Percentiles rank a stretch among this genome's conserved stretches.
Conservation (phyloP, 306 rosid genomes). For the Begonia loranthoides region DNA sequence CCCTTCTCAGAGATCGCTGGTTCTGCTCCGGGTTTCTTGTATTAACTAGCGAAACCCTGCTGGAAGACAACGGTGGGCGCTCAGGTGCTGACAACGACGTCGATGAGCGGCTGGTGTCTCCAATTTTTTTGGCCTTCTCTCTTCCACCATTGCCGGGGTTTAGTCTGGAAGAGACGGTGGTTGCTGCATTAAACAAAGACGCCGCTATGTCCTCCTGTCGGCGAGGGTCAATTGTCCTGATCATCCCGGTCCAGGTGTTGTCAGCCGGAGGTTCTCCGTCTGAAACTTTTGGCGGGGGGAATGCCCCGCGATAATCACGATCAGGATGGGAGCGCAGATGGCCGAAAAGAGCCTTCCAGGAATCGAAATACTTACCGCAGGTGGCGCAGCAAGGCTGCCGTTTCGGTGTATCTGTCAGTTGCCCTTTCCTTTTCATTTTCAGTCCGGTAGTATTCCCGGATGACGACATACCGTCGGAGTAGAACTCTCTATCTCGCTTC, state of each 20-base stretch:
- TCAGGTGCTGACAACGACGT: not conserved
- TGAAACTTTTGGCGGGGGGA: slow-evolving; percentile 13
- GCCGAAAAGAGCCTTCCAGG: slow-evolving; percentile 26
- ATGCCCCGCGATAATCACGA: slow-evolving; percentile 13
- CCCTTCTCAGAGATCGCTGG: not conserved
- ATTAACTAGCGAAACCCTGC: slow-evolving; percentile 4
- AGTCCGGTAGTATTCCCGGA: not conserved
- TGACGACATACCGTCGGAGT: not conserved
- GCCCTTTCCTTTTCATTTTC: slow-evolving; percentile 10
- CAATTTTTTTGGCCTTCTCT: too few species aligned
- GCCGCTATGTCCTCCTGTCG: not conserved
- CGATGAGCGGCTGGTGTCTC: not conserved
- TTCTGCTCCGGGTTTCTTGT: slow-evolving; percentile 1
- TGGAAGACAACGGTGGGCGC: not conserved
- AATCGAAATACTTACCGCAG: slow-evolving; percentile 12
- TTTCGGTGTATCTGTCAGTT: slow-evolving; percentile 3
- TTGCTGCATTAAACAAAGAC: slow-evolving; percentile 1
- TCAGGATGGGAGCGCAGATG: slow-evolving; percentile 23
- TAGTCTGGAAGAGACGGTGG: not conserved
- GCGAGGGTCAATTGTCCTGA: not conserved
- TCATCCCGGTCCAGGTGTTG: not conserved
- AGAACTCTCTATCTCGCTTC: slow-evolving; percentile 2
- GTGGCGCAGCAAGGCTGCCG: slow-evolving; percentile 4
- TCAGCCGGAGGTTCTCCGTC: too few species aligned
- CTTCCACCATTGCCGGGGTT: not conserved